Conservation (phyloP, 805 yeast species). For the Candida xyloterini region DNA sequence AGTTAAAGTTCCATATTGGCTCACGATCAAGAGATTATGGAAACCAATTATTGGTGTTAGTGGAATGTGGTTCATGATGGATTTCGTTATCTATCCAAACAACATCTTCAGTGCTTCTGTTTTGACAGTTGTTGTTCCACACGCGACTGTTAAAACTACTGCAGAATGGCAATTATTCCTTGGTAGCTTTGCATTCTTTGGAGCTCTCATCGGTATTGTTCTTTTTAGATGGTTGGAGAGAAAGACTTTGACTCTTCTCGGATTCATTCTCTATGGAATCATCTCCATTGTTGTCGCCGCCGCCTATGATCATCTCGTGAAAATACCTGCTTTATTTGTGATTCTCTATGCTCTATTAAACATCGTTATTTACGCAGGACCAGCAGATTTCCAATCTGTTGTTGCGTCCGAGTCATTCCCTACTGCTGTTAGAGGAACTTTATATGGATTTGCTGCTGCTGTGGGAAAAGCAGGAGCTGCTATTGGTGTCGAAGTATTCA, state of each 20-base stretch:
- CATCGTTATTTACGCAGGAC: slow-evolving; percentile 45
- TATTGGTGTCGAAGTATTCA: slow-evolving; percentile 44
- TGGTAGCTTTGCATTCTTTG: slow-evolving; percentile 41
- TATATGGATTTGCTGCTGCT: slow-evolving; percentile 47
- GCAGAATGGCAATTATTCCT: slow-evolving; percentile 48
- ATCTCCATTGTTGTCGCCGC: slow-evolving; percentile 46
- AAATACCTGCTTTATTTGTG: slow-evolving; percentile 37
- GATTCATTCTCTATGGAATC: slow-evolving; percentile 31
- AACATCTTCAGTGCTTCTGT: slow-evolving; percentile 54
- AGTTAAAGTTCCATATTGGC: slow-evolving; percentile 50
- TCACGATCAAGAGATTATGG: slow-evolving; percentile 52
- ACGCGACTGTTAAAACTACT: slow-evolving; percentile 32
- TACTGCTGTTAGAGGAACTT: slow-evolving; percentile 49
- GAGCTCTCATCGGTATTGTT: slow-evolving; percentile 42
- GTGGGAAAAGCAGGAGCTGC: slow-evolving; percentile 53
- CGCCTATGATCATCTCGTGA: slow-evolving; percentile 28
- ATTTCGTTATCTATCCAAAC: slow-evolving; percentile 63
- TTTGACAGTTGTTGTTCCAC: slow-evolving; percentile 39
- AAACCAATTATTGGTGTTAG: slow-evolving; percentile 49
- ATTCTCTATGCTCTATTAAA: slow-evolving; percentile 46
- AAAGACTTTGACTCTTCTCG: slow-evolving; percentile 39
- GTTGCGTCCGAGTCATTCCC: slow-evolving; percentile 45
- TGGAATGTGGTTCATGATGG: slow-evolving; percentile 61
- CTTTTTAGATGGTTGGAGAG: slow-evolving; percentile 40
- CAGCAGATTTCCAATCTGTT: slow-evolving; percentile 46